These are phyloP conservation scores for Eimeria necatrix DNA, from an alignment of 169 alveolate genomes.

Conservation along the genomic window DNA sequence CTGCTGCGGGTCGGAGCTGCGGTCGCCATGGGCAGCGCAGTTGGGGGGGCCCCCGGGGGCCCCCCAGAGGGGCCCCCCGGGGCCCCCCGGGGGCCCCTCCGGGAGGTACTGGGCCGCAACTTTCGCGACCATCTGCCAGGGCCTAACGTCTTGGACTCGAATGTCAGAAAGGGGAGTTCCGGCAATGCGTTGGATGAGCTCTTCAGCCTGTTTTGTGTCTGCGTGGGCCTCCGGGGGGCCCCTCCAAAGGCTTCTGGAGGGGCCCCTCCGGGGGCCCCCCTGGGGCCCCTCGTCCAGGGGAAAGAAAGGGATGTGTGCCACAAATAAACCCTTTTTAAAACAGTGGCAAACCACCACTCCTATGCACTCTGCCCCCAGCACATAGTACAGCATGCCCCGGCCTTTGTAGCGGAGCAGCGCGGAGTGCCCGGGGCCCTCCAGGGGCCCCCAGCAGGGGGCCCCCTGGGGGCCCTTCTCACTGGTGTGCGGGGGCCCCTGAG, in stretches of 20 bases:
- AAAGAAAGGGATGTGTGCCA: constrained; percentile 94
- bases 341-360: constrained; percentile 94
- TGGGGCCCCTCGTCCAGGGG: constrained; percentile 48
- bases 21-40: no score
- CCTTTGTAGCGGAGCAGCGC: constrained; percentile 10
- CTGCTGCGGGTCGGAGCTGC: not conserved
- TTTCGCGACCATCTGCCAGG: constrained; percentile 78
- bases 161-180: constrained; percentile 43
- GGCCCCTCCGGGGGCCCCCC: no score
- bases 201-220: not conserved
- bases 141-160: constrained; percentile 60
- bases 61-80: not conserved
- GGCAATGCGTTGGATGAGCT: constrained; percentile 29
- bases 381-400: constrained; percentile 89
- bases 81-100: constrained; percentile 4
- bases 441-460: not conserved
- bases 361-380: constrained; percentile 88
- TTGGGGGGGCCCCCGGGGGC: not conserved
- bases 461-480: not conserved
- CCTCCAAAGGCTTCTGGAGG: no score
- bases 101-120: constrained; percentile 62
- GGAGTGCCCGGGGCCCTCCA: constrained; percentile 11
- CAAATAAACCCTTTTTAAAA: constrained; percentile 93
- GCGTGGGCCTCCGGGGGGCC: no score
- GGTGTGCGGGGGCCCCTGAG: no score